A percentile compares a stretch with the other conserved stretches of the same genome.
Evolutionary conservation across 176 grass and related monocot genomes (phyloP).

Genomic region (Aegilops bicornis): DNA sequence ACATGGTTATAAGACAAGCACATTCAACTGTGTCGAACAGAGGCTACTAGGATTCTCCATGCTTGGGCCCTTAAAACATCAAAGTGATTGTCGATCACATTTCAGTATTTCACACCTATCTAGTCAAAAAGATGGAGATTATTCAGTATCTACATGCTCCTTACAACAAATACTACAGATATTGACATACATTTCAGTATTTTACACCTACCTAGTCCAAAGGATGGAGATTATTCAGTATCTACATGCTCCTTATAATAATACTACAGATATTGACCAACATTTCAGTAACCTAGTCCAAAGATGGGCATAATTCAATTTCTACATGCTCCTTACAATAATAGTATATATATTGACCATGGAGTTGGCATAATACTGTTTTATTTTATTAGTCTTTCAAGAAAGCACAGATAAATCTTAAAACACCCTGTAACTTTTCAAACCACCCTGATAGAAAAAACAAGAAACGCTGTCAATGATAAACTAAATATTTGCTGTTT

Average conservation of each 20-base stretch:
- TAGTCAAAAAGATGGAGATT: background rate
- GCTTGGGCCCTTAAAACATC: background rate
- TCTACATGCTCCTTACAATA: background rate
- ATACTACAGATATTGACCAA: background rate
- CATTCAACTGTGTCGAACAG: conserved; percentile 16
- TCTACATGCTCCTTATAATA: background rate
- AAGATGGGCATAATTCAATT: background rate
- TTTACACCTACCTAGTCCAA: too few species aligned
- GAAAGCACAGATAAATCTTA: background rate
- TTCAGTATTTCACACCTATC: background rate
- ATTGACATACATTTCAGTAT: too few species aligned
- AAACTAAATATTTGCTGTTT: background rate
- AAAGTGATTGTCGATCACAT: background rate
- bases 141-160: background rate
- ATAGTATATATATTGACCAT: background rate
- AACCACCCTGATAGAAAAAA: background rate
- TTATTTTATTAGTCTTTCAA: background rate
- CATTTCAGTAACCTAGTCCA: too few species aligned
- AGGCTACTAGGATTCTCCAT: background rate
- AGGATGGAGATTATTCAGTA: background rate
- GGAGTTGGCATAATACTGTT: background rate
- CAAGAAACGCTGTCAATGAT: background rate
- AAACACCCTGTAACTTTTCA: background rate
- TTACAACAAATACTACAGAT: background rate
- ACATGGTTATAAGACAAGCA: background rate